Evolutionary conservation across 495 filamentous ascomycete genomes (phyloP), one percentile per base, ranked within the genome.

Genomic region (Mytilinidion resinicola): DNA sequence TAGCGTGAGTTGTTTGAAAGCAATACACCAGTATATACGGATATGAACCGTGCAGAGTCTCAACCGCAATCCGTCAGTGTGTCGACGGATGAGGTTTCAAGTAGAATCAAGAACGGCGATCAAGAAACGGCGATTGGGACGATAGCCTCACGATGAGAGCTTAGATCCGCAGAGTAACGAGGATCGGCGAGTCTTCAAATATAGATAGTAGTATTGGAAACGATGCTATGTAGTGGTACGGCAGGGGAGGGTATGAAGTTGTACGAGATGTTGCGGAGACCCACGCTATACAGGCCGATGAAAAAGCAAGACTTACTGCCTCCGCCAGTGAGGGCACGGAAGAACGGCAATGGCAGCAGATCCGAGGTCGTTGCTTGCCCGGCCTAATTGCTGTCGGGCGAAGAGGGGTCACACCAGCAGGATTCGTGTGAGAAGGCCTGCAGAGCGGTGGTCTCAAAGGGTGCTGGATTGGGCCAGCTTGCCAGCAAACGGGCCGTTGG

Each of bases 161-260:
- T 55, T 34, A 41, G 58, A 37, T 51, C 54, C 48, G 62, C 50
- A 51, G 47, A 11, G 51, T 65, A 65, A 65, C 61, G 55, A 60
- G 57, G 54, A 38, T 58, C 43, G 46, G 55, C 55, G 55, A n/a
- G 42, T 61, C 55, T 61, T 35, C 53, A 65, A 52, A 65, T 65
- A 65, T 60, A 58, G 51, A 37, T 55, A 65, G 58, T 65, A 65
- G 59, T 65, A 61, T 56, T 36, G 59, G 51, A 56, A 52, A 57
- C 53, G 62, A 61, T 61, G 11, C 55, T 65, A 61, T 58, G 57
- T 30, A 58, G 62, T 65, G 46, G 43, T 61, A 65, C 62, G 39
- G 59, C 62, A 61, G 61, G 59, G 55, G 50, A 59, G 42, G 46
- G 25, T 43, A 47, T 41, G 53, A 56, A 55, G 62, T 65, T 52